A percentile compares a stretch with the other conserved stretches of the same genome.
Evolutionary conservation across 2,329 filamentous ascomycete genomes (phyloP).

Genomic region (Verticillium zaregamsianum): DNA sequence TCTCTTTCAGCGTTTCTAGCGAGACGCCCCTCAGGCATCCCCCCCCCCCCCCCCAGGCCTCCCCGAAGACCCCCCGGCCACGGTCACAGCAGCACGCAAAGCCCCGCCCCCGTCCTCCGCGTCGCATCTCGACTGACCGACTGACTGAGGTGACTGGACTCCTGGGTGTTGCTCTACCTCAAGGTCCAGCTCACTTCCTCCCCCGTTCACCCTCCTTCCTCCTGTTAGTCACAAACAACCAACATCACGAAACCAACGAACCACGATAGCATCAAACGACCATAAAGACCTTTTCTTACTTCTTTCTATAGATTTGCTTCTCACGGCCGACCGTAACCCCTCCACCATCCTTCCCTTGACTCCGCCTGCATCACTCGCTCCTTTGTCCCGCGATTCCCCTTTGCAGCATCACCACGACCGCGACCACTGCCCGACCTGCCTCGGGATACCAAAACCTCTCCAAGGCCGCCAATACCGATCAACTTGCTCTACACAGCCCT

Average conservation of each 20-base stretch:
- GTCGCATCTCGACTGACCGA: background rate
- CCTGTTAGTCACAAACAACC: background rate
- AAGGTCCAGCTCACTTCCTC: background rate
- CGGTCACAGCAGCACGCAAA: background rate
- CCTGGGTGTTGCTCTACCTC: background rate
- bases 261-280: background rate
- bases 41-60: background rate
- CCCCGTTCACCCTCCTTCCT: background rate
- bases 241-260: background rate
- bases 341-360: background rate
- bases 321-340: background rate
- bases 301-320: background rate
- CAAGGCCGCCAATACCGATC: background rate
- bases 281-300: background rate
- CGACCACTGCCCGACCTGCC: background rate
- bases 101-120: slow-evolving; percentile 1
- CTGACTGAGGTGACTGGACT: background rate
- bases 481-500: background rate
- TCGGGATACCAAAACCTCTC: background rate
- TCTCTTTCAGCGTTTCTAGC: background rate
- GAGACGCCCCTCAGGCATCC: background rate
- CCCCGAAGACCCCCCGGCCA: background rate
- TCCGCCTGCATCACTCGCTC: background rate
- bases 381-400: background rate
- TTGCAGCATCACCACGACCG: background rate